Base-by-base conservation (phyloP, 2,329 filamentous ascomycete genomes). In the Lachnellula arida region DNA sequence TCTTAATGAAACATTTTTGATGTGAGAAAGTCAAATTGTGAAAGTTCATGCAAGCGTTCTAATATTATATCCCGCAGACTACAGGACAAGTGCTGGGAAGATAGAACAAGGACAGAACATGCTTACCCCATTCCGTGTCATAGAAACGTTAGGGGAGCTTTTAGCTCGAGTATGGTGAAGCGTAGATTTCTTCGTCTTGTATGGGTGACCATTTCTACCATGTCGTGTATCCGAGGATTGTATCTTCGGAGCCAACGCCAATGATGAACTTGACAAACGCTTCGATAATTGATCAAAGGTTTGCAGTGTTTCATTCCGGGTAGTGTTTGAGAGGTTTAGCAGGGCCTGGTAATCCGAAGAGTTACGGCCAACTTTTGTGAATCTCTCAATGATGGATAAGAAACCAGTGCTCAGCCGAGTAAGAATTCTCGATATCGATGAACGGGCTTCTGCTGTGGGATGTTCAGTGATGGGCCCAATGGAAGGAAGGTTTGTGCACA, bases 281-380 rank as follows among this genome's bases (percentile, higher is more conserved):
- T 58, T 49, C 2, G 78, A 80, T 25, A 81, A 68, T 15, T 73
- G 71, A 50, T 78, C 73, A 53, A 82, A 80, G 7, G 78, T 71
- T 54, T 71, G 70, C 57, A 81, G 73, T 1, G 78, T 76, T 49
- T 80, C 76, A n/a, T 72, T 57, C 25, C 78, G 71, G 0, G 78
- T 80, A 3, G 73, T 66, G 55, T 74, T 75, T 3, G 78, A 81
- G 28, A 81, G 63, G 5, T 74, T 71, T 57, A 75, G 67, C 28
- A 82, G 71, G 2, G 75, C 76, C 25, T 73, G 70, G 57, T 77
- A 80, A 65, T 79, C 76, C 43, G 79, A 62, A 28, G 63, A 62
- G 1, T 70, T 71, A 37, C 63, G 63, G 46, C 70, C 65, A 15
- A 67, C 64, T 35, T 66, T 68, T 54, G 65, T 71, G 15, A 71